A percentile compares a stretch with the other conserved stretches of the same genome.
These are phyloP conservation scores for Daldinia decipiens DNA, from an alignment of 495 filamentous ascomycete genomes.

Conservation along the genomic window DNA sequence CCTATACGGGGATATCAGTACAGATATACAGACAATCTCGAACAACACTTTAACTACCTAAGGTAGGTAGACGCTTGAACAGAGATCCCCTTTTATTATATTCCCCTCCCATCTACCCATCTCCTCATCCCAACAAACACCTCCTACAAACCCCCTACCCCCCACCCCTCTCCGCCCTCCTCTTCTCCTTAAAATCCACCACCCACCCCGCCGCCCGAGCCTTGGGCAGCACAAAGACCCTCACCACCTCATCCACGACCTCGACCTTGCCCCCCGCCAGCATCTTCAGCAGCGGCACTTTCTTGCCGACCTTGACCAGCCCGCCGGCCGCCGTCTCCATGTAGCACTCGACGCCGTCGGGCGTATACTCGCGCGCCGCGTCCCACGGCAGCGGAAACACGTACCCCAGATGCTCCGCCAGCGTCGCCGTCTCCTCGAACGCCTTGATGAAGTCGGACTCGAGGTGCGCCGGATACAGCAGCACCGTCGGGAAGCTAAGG, in stretches of 20 bases:
- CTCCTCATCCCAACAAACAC: neutral
- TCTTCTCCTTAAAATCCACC: constrained; percentile 80
- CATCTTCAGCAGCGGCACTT: constrained; percentile 76
- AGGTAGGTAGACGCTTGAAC: too few species aligned
- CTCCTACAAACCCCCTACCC: constrained; percentile 4
- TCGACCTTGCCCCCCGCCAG: constrained; percentile 82
- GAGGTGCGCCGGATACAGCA: constrained; percentile 81
- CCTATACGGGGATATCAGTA: too few species aligned
- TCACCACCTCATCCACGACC: constrained; percentile 85
- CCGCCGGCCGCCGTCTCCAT: constrained; percentile 85
- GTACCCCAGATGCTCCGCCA: constrained; percentile 79
- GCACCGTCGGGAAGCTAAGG: constrained; percentile 78
- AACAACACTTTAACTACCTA: neutral
- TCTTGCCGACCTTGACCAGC: constrained; percentile 89
- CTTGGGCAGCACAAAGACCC: constrained; percentile 81
- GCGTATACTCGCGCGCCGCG: constrained; percentile 69
- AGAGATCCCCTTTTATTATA: neutral
- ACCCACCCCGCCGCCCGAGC: constrained; percentile 76
- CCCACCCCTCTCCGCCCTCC: constrained; percentile 54
- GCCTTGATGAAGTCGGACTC: constrained; percentile 91
- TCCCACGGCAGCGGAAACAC: constrained; percentile 92
- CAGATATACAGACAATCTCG: neutral
- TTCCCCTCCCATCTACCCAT: neutral
- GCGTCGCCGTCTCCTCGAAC: constrained; percentile 74
- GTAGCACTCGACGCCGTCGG: constrained; percentile 80